A percentile compares a stretch with the other conserved stretches of the same genome.
phyloP scores from a whole-genome alignment of 148 eudicot species.

The Talinum fruticosum region DNA sequence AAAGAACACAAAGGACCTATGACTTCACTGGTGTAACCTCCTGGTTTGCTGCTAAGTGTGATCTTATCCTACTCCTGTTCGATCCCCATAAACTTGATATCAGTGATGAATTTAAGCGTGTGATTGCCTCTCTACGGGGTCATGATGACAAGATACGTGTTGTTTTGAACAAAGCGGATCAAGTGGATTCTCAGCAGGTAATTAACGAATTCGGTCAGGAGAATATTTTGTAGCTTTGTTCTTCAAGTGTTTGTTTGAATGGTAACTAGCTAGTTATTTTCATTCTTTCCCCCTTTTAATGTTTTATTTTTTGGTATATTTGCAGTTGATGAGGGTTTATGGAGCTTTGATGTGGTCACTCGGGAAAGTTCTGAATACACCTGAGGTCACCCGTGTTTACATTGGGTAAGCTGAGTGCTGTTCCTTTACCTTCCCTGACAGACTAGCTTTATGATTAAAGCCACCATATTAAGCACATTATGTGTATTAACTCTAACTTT shows the following conservation, averaged over 20 bases:
- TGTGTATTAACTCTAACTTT: background rate
- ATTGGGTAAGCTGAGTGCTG: conserved; percentile 51
- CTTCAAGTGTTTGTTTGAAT: background rate
- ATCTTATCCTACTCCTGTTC: conserved; percentile 69
- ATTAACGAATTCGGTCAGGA: background rate
- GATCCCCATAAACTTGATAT: conserved; percentile 90
- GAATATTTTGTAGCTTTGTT: background rate
- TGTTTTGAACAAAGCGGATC: conserved; percentile 86
- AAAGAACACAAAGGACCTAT: conserved; percentile 75
- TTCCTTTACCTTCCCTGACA: background rate
- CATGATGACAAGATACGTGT: conserved; percentile 87
- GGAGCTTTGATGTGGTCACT: conserved; percentile 97
- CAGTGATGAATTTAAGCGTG: conserved; percentile 87
- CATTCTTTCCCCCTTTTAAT: background rate
- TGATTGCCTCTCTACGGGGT: conserved; percentile 70
- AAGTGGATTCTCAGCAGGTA: conserved; percentile 84
- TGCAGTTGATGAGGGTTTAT: conserved; percentile 79
- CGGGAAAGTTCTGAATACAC: conserved; percentile 78
- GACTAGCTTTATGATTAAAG: background rate
- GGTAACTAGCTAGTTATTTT: background rate
- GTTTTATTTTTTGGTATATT: background rate
- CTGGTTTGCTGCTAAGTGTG: conserved; percentile 95
- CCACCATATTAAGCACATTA: background rate
- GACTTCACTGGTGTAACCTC: conserved; percentile 86
- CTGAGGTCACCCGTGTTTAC: conserved; percentile 84